Base-by-base conservation (phyloP, 495 filamentous ascomycete genomes). In the Penicillium lividum region DNA sequence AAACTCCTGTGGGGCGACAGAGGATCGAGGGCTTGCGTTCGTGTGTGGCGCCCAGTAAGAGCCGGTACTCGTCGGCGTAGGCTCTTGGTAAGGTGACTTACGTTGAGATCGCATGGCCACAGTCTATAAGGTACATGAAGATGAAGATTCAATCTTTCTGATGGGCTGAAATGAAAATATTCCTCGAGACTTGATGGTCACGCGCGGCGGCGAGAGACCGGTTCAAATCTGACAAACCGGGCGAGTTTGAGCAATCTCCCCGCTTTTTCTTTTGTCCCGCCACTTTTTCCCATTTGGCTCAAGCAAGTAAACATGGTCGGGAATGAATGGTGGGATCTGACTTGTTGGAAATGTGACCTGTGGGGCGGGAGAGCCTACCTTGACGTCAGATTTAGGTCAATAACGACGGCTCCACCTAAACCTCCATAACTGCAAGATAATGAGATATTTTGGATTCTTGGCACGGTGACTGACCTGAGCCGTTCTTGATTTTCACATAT, bases 311-410 rank as follows among this genome's bases (percentile, higher is more conserved):
- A 33, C 31, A 6, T 33, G 31, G 22, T 22, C 22, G 22, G 22
- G 22, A 2, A 22, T 22, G 2, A 22, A 22, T 22, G 22, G 22
- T 1, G 22, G 22, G 2, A 1, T 22, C 22, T 16, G 1, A 16
- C 13, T 40, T 40, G 38, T 36, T 13, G 9, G 9, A 36, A 11
- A 16, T 16, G 38, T 15, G 38, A 5, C n/a, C 5, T 16, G 38
- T 40, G 38, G 38, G 38, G 15, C 38, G 15, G 45, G 1, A 11
- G 10, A 47, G 6, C 22, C 10, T 27, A 15, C n/a, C n/a, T 47
- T 47, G 45, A 47, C 45, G 45, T 47, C 45, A 47, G 45, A 47
- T 47, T 25, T 47, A 29, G 45, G 45, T 47, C 18, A 47, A 27
- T 18, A 6, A 27, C 28, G 18, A 4, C 28, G 18, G 13, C 13